Evolutionary conservation across 2,329 filamentous ascomycete species (phyloP).

Genomic region (Neofusicoccum parvum): DNA sequence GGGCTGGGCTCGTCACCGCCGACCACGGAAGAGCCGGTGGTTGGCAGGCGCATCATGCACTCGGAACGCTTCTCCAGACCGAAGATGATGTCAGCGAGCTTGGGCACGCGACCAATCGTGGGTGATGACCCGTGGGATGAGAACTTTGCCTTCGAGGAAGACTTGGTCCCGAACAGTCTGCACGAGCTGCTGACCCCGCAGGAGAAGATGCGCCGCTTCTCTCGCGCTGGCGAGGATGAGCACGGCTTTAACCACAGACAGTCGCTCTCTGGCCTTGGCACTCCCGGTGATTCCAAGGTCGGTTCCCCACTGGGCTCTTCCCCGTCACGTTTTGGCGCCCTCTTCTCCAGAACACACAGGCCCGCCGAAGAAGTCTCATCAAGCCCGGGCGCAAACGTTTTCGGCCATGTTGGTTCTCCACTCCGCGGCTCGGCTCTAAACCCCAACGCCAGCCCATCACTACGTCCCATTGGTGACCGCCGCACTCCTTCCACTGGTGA

Average conservation of each 20-base stretch:
- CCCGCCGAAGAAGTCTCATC: constrained; percentile 48
- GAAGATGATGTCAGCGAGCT: constrained; percentile 62
- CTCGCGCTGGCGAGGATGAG: constrained; percentile 58
- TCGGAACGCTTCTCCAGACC: constrained; percentile 65
- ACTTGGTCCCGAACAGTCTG: constrained; percentile 75
- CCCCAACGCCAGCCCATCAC: constrained; percentile 51
- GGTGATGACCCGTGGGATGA: constrained; percentile 61
- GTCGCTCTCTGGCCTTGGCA: constrained; percentile 54
- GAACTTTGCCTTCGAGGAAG: constrained; percentile 80
- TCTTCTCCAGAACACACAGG: constrained; percentile 56
- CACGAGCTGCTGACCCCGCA: constrained; percentile 66
- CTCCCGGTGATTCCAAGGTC: constrained; percentile 45
- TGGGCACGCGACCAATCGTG: constrained; percentile 51
- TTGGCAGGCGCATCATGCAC: constrained; percentile 64
- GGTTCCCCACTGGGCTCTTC: constrained; percentile 60
- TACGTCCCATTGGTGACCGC: constrained; percentile 50
- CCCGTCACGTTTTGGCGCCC: constrained; percentile 63
- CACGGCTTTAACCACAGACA: constrained; percentile 46
- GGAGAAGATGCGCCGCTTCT: constrained; percentile 61
- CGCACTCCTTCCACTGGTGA: constrained; percentile 52
- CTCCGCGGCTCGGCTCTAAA: constrained; percentile 63
- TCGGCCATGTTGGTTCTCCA: constrained; percentile 67
- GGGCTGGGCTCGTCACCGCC: constrained; percentile 56
- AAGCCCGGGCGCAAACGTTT: constrained; percentile 46
- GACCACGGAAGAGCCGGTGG: constrained; percentile 64